These are phyloP conservation scores for Exserohilum rostratum DNA, from an alignment of 2,329 filamentous ascomycete genomes.

Conservation along the genomic window DNA sequence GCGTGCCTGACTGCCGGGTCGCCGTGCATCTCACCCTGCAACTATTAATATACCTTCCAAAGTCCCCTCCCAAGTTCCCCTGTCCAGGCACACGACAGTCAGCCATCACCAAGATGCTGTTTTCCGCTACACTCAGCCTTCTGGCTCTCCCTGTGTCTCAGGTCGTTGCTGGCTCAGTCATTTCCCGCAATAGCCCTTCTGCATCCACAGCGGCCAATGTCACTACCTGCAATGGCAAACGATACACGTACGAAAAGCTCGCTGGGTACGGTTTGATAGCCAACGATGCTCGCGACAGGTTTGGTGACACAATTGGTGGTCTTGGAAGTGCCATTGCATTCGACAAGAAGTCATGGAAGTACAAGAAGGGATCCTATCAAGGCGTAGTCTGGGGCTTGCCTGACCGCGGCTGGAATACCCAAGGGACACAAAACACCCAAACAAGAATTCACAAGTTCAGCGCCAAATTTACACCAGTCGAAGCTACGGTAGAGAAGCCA, in stretches of 20 bases:
- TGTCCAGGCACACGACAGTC: slow-evolving; percentile 23
- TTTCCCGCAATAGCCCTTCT: not conserved
- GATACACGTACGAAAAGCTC: slow-evolving; percentile 69
- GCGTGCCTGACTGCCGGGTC: slow-evolving; percentile 11
- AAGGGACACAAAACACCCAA: slow-evolving; percentile 71
- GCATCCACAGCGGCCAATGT: slow-evolving; percentile 24
- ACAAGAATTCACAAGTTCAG: slow-evolving; percentile 71
- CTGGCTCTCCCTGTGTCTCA: slow-evolving; percentile 23
- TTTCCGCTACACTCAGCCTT: slow-evolving; percentile 20
- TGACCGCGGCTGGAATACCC: slow-evolving; percentile 75
- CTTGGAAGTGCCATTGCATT: slow-evolving; percentile 71
- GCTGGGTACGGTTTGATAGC: slow-evolving; percentile 70
- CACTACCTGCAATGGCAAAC: slow-evolving; percentile 64
- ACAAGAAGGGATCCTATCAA: slow-evolving; percentile 57
- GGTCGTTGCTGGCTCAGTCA: slow-evolving; percentile 26
- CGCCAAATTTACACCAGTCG: slow-evolving; percentile 62
- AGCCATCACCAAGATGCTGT: slow-evolving; percentile 24
- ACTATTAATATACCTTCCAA: slow-evolving; percentile 18
- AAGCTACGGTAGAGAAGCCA: slow-evolving; percentile 60
- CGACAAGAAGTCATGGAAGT: slow-evolving; percentile 63
- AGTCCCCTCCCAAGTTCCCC: not conserved
- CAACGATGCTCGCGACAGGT: slow-evolving; percentile 66
- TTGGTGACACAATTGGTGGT: slow-evolving; percentile 71
- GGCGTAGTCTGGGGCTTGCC: slow-evolving; percentile 69
- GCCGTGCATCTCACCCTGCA: slow-evolving; percentile 5